A percentile compares a stretch with the other conserved stretches of the same genome.
These are phyloP conservation scores for Amaranthus tricolor DNA, from an alignment of 179 eudicot genomes.

Conservation along the genomic window DNA sequence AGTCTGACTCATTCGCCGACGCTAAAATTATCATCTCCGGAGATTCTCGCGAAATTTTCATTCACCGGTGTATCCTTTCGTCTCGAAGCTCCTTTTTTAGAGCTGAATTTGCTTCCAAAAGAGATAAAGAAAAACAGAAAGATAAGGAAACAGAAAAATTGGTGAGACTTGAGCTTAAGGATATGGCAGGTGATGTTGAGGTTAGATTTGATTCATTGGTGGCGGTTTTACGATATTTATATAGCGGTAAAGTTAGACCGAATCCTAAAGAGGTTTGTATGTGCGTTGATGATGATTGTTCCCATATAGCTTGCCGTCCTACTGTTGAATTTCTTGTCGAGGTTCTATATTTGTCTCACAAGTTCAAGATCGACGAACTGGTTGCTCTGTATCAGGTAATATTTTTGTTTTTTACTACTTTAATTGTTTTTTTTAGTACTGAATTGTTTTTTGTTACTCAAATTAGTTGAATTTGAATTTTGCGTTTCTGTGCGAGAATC, in stretches of 20 bases:
- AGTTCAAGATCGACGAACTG: constrained; percentile 64
- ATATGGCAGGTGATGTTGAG: constrained; percentile 46
- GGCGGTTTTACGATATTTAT: constrained; percentile 59
- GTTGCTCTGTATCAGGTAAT: constrained; percentile 71
- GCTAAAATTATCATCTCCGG: constrained; percentile 42
- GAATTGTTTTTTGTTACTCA: neutral
- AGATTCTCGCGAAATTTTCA: constrained; percentile 41
- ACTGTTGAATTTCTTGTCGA: constrained; percentile 62
- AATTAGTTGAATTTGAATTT: neutral
- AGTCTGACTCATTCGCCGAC: constrained; percentile 46
- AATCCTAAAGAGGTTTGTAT: constrained; percentile 53
- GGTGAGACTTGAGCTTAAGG: constrained; percentile 55
- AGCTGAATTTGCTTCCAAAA: neutral
- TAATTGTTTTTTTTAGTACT: neutral
- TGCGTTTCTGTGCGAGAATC: neutral
- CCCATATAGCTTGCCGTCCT: constrained; percentile 69
- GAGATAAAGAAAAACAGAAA: constrained; percentile 14
- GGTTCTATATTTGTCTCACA: constrained; percentile 60
- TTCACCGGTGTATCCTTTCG: constrained; percentile 71
- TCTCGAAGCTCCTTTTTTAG: constrained; percentile 53
- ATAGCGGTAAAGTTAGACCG: constrained; percentile 54
- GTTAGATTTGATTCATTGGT: constrained; percentile 66
- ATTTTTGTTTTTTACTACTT: neutral
- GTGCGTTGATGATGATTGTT: constrained; percentile 72
- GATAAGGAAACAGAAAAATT: constrained; percentile 17